phyloP scores from a whole-genome alignment of 2,329 filamentous ascomycete genomes.

The Exophiala sideris region DNA sequence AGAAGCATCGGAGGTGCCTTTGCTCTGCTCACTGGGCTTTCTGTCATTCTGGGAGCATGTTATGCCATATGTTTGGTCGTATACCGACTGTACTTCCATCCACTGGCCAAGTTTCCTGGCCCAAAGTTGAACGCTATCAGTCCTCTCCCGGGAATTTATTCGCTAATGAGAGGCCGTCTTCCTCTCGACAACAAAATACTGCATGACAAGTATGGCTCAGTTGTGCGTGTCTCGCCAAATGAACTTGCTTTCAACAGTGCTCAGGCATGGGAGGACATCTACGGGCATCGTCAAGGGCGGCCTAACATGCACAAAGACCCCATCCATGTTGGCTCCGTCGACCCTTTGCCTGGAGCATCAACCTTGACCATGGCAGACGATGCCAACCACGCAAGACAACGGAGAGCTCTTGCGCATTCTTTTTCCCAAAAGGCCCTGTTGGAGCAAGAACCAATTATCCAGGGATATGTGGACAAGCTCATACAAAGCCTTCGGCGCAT shows the following conservation, averaged over 20 bases:
- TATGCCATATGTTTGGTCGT: background rate
- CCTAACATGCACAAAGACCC: conserved; percentile 25
- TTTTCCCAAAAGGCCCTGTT: conserved; percentile 35
- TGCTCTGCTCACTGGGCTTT: too few species aligned
- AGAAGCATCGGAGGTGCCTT: too few species aligned
- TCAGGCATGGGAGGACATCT: conserved; percentile 31
- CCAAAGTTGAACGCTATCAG: conserved; percentile 26
- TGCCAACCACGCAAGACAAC: conserved; percentile 32
- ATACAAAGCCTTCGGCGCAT: conserved; percentile 9
- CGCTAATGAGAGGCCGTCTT: conserved; percentile 3
- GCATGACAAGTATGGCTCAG: conserved; percentile 14
- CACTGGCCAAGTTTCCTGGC: conserved; percentile 32
- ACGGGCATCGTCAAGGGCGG: conserved; percentile 26
- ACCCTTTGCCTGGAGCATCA: background rate
- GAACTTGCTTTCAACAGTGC: conserved; percentile 33
- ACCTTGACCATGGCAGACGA: conserved; percentile 17
- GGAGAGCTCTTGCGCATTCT: conserved; percentile 32
- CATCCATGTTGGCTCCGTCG: conserved; percentile 8
- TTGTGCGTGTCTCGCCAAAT: conserved; percentile 35
- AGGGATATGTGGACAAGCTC: conserved; percentile 12
- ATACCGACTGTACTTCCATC: conserved; percentile 31
- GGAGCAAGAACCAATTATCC: conserved; percentile 34
- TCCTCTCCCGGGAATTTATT: background rate
- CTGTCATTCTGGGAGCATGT: too few species aligned
- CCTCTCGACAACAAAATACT: conserved; percentile 5